Conservation (phyloP, 208 protist genomes). For the Trypanosoma cruzi region DNA sequence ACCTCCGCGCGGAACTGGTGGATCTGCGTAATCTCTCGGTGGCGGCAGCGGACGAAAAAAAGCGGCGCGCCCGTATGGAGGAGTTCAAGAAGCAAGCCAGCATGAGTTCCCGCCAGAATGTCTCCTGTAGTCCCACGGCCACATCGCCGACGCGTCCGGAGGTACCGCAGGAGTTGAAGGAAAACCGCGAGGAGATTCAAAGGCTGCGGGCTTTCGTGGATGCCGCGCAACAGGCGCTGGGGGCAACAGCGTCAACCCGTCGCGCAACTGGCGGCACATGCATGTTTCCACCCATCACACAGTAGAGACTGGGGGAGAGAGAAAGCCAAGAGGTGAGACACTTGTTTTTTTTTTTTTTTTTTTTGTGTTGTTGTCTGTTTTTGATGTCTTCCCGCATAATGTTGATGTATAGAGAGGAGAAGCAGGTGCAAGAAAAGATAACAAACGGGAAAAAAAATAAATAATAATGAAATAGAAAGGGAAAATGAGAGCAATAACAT, state of each 20-base stretch:
- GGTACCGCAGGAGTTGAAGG: conserved; percentile 67
- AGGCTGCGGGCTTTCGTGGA: conserved; percentile 79
- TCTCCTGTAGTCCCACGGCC: too few species aligned
- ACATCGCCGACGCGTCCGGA: conserved; percentile 30
- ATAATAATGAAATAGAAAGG: neutral
- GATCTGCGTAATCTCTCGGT: conserved; percentile 55
- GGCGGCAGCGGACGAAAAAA: conserved; percentile 59
- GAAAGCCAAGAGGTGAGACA: neutral
- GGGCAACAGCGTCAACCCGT: conserved; percentile 4
- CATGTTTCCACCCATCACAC: conserved; percentile 15
- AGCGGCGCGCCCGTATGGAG: conserved; percentile 11
- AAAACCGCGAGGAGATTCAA: conserved; percentile 81
- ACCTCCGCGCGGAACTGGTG: conserved; percentile 90
- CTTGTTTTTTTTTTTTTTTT: conserved; percentile 17
- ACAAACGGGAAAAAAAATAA: neutral
- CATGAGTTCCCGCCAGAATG: neutral
- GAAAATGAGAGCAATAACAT: neutral
- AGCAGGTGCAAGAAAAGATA: neutral
- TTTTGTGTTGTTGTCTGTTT: neutral
- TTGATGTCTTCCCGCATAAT: neutral
- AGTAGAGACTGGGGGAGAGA: neutral
- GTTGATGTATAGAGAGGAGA: neutral
- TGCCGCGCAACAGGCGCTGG: conserved; percentile 65
- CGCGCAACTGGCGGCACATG: neutral
- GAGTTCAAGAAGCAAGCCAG: neutral